These are phyloP conservation scores for Sanghuangporus weigelae DNA, from an alignment of 1,284 basidiomycete genomes.

Conservation along the genomic window DNA sequence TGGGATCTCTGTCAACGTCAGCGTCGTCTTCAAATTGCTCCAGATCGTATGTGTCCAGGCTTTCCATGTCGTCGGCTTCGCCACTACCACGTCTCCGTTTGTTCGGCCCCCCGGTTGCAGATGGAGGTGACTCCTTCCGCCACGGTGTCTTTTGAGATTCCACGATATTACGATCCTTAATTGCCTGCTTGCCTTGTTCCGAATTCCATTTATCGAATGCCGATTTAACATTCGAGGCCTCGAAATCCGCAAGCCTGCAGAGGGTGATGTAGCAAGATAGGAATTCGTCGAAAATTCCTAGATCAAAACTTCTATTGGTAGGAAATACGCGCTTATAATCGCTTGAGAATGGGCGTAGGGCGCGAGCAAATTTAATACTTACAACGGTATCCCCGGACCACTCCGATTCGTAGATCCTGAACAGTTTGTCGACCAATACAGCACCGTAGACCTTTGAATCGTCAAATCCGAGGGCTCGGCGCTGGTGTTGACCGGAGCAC, in stretches of 20 bases:
- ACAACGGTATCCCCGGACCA: not conserved
- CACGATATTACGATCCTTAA: not conserved
- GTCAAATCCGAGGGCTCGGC: not conserved
- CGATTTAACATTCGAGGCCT: not conserved
- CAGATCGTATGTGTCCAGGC: not conserved
- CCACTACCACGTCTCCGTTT: not conserved
- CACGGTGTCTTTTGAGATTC: not conserved
- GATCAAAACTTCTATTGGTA: no score
- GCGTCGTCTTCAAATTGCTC: not conserved
- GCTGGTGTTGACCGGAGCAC: not conserved
- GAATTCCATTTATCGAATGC: not conserved
- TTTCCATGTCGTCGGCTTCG: not conserved
- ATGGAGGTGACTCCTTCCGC: not conserved
- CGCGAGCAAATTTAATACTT: not conserved
- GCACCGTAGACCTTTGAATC: not conserved
- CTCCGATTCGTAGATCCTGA: not conserved
- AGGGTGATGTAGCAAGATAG: not conserved
- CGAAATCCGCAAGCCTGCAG: not conserved
- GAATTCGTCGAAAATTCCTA: not conserved
- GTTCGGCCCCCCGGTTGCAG: not conserved
- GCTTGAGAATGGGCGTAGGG: no score
- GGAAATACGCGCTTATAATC: no score
- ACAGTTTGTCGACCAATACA: not conserved
- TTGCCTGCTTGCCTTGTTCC: not conserved
- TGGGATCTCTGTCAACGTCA: not conserved